Evolutionary conservation across 257 asterid species (phyloP).

Genomic region (Ophiorrhiza pumila): DNA sequence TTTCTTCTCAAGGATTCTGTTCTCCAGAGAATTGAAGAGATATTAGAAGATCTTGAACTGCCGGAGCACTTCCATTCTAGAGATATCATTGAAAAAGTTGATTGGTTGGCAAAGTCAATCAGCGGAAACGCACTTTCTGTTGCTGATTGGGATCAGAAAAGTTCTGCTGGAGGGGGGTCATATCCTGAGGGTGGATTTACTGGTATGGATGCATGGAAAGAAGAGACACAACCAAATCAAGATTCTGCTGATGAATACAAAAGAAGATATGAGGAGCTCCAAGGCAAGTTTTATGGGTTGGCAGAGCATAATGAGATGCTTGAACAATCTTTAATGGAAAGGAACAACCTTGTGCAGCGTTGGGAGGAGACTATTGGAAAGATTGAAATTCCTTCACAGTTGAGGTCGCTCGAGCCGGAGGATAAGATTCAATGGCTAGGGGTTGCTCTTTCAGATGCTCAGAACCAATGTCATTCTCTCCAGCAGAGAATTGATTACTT

Average conservation of each 20-base stretch:
- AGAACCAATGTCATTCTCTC: constrained; percentile 57
- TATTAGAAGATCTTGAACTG: constrained; percentile 89
- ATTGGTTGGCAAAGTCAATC: constrained; percentile 82
- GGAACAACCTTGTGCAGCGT: constrained; percentile 82
- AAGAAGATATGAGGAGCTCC: constrained; percentile 79
- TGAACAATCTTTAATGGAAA: constrained; percentile 90
- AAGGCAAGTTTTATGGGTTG: constrained; percentile 76
- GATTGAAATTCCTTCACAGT: constrained; percentile 71
- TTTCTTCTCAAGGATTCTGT: constrained; percentile 96
- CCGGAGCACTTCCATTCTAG: constrained; percentile 87
- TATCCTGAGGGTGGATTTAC: constrained; percentile 58
- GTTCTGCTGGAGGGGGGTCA: constrained; percentile 52
- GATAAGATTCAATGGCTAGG: constrained; percentile 82
- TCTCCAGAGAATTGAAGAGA: constrained; percentile 94
- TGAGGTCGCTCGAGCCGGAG: constrained; percentile 80
- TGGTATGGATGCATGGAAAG: constrained; percentile 63
- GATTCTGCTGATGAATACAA: constrained; percentile 57
- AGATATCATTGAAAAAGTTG: constrained; percentile 80
- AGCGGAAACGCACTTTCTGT: constrained; percentile 47
- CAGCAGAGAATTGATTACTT: constrained; percentile 68
- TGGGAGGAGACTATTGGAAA: constrained; percentile 83
- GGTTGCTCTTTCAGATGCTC: constrained; percentile 63
- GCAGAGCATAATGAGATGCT: constrained; percentile 99
- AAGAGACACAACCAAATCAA: constrained; percentile 46
- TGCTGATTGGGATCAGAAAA: constrained; percentile 69